These are phyloP conservation scores for Chytriomyces hyalinus DNA, from an alignment of 192 early-diverging fungal genomes.

Conservation along the genomic window DNA sequence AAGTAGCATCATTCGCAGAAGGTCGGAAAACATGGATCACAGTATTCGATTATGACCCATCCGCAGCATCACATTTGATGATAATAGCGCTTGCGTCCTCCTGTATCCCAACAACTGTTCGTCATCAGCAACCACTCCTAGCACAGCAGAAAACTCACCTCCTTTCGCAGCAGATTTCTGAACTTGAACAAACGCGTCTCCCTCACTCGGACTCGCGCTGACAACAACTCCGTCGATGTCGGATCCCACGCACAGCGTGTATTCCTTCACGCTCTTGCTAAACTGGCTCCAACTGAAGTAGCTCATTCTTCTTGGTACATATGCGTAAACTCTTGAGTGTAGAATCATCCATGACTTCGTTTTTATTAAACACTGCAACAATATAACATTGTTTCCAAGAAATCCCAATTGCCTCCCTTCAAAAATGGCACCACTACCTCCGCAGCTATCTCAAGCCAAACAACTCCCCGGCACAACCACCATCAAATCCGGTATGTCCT, in stretches of 20 bases:
- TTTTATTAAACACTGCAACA: too few relatives aligned
- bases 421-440: slow-evolving; percentile 26
- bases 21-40: slow-evolving; percentile 43
- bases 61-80: slow-evolving; percentile 56
- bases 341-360: slow-evolving; percentile 54
- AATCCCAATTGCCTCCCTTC: neutral
- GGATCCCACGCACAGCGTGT: slow-evolving; percentile 31
- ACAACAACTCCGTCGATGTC: slow-evolving; percentile 44
- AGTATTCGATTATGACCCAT: slow-evolving; percentile 47
- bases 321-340: slow-evolving; percentile 46
- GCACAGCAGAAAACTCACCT: slow-evolving; percentile 11
- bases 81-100: slow-evolving; percentile 44
- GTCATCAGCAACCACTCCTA: neutral
- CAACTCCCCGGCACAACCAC: slow-evolving; percentile 24
- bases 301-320: slow-evolving; percentile 14
- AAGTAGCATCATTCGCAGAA: slow-evolving; percentile 43
- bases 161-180: slow-evolving; percentile 40
- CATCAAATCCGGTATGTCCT: neutral
- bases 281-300: slow-evolving; percentile 42
- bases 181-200: slow-evolving; percentile 55
- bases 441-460: neutral
- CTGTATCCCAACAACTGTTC: slow-evolving; percentile 32
- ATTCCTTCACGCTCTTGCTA: slow-evolving; percentile 28
- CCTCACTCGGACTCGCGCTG: slow-evolving; percentile 43
- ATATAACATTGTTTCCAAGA: too few relatives aligned